phyloP scores from a whole-genome alignment of 257 asterid genomes.

The Nicotiana undulata region DNA sequence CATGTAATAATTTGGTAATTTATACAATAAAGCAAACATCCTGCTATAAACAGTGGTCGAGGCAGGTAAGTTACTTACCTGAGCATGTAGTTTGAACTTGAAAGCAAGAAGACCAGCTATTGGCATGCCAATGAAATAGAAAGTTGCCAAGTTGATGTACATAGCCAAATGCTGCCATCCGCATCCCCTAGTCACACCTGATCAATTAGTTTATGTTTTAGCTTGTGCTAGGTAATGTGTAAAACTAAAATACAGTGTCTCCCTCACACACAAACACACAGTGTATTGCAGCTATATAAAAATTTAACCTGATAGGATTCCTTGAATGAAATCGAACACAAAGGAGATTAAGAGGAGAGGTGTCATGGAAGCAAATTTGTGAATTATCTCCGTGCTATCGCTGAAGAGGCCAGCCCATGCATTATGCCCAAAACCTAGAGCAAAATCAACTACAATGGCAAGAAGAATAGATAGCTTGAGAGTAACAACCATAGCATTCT shows the following conservation, averaged over 20 bases:
- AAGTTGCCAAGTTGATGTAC: constrained; percentile 49
- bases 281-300: too few relatives aligned
- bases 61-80: constrained; percentile 42
- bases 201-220: not conserved
- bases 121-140: constrained; percentile 62
- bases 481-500: constrained; percentile 54
- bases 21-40: too few relatives aligned
- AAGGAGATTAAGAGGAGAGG: constrained; percentile 57
- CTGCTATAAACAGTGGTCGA: too few relatives aligned
- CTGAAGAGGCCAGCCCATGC: constrained; percentile 71
- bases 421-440: constrained; percentile 45
- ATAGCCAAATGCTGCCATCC: constrained; percentile 73
- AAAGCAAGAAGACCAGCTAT: constrained; percentile 51
- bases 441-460: constrained; percentile 30
- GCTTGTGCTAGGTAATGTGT: too few relatives aligned
- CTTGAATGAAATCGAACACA: constrained; percentile 55
- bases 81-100: constrained; percentile 40
- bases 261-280: too few relatives aligned
- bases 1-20: not conserved
- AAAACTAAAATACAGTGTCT: too few relatives aligned
- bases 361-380: constrained; percentile 54
- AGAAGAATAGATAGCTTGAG: constrained; percentile 45
- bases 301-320: constrained; percentile 53
- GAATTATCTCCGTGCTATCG: constrained; percentile 39
- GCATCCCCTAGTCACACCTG: constrained; percentile 80